phyloP scores from a whole-genome alignment of 2,329 filamentous ascomycete species.

The Didymella keratinophila region DNA sequence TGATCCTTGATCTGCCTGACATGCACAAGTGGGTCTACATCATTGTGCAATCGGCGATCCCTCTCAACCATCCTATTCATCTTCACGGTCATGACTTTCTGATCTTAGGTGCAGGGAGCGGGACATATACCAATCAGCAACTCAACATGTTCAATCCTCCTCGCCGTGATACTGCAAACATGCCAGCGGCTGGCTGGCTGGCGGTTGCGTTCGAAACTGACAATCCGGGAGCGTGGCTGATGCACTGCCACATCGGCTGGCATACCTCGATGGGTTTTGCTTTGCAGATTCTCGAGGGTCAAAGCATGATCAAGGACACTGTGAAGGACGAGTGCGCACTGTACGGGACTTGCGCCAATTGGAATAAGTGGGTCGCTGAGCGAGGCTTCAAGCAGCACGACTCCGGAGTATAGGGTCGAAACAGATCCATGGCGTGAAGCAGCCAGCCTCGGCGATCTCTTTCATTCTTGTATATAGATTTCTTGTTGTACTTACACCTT shows the following conservation, averaged over 20 bases:
- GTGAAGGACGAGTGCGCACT: not conserved
- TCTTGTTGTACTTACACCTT: not conserved
- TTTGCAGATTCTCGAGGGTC: constrained; percentile 60
- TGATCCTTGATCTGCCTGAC: not conserved
- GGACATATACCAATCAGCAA: not conserved
- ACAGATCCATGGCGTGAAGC: not conserved
- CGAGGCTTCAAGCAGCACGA: not conserved
- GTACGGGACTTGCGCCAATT: not conserved
- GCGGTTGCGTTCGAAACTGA: constrained; percentile 57
- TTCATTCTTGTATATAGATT: not conserved
- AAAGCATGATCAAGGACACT: constrained; percentile 19
- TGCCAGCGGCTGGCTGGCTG: not conserved
- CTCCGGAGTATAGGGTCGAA: not conserved
- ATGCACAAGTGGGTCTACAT: not conserved
- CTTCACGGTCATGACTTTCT: not conserved
- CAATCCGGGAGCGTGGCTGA: constrained; percentile 58
- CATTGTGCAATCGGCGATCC: not conserved
- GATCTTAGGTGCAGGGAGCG: not conserved
- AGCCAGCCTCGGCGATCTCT: not conserved
- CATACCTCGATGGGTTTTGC: constrained; percentile 66
- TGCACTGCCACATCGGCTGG: constrained; percentile 47
- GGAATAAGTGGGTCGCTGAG: not conserved
- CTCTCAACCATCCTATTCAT: not conserved
- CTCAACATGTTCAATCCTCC: not conserved
- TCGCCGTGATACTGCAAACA: not conserved